Conservation (phyloP, 371 early-diverging fungal species). For the Mucor velutinosus region DNA sequence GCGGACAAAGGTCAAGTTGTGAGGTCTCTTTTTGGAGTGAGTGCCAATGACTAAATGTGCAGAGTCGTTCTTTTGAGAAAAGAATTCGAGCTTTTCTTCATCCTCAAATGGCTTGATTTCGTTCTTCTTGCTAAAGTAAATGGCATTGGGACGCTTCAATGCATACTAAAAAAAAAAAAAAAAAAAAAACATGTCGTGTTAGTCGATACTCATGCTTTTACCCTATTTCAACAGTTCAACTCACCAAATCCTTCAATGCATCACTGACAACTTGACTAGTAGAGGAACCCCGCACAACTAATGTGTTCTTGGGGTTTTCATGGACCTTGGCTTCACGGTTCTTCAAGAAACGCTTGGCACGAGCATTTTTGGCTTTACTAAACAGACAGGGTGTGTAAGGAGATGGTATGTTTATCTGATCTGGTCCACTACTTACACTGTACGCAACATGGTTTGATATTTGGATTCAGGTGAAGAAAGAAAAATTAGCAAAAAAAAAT, state of each 20-base stretch:
- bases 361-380: constrained; percentile 83
- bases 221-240: neutral
- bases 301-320: constrained; percentile 89
- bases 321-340: constrained; percentile 88
- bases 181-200: too few relatives aligned
- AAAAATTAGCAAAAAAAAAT: neutral
- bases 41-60: constrained; percentile 87
- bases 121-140: constrained; percentile 92
- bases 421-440: constrained; percentile 35
- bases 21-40: constrained; percentile 96
- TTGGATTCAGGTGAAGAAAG: neutral
- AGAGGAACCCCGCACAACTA: constrained; percentile 88
- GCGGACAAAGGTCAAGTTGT: constrained; percentile 88
- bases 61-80: constrained; percentile 93
- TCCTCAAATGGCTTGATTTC: constrained; percentile 97
- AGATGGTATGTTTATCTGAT: neutral
- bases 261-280: constrained; percentile 84
- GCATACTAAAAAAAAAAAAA: constrained; percentile 63
- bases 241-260: constrained; percentile 89
- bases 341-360: constrained; percentile 82
- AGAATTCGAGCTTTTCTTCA: constrained; percentile 87
- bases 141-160: constrained; percentile 88
- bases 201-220: neutral
- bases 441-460: constrained; percentile 43
- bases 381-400: neutral